Evolutionary conservation across 257 asterid genomes (phyloP).

Genomic region (Plantago major): DNA sequence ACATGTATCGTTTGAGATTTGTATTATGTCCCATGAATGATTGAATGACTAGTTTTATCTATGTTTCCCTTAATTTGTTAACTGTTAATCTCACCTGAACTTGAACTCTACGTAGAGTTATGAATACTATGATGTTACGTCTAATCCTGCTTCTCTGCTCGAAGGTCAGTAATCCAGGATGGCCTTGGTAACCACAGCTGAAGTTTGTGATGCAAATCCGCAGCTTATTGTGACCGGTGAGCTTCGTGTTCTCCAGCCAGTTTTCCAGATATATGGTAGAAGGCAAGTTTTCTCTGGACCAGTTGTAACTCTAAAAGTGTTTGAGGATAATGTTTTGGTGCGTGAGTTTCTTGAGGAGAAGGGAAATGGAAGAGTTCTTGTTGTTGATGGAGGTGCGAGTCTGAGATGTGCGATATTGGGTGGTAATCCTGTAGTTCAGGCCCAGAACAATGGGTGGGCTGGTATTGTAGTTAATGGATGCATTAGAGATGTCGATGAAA

Average conservation of each 20-base stretch:
- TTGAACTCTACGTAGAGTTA: conserved; percentile 1
- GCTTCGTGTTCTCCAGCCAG: conserved; percentile 41
- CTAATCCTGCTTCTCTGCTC: not conserved
- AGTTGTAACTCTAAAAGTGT: conserved; percentile 42
- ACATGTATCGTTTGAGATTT: not conserved
- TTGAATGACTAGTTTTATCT: conserved; percentile 5
- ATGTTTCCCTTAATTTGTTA: conserved; percentile 2
- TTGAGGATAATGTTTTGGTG: conserved; percentile 44
- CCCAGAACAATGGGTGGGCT: conserved; percentile 54
- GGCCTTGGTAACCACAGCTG: conserved; percentile 55
- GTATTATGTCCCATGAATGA: not conserved
- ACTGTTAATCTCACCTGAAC: not conserved
- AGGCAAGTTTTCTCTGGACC: conserved; percentile 44
- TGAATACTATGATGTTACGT: not conserved
- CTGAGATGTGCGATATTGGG: conserved; percentile 47
- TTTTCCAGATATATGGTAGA: conserved; percentile 41
- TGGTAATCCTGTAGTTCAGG: conserved; percentile 49
- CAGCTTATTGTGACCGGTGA: conserved; percentile 43
- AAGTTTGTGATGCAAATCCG: conserved; percentile 47
- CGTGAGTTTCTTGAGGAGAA: conserved; percentile 44
- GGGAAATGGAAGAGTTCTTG: conserved; percentile 47
- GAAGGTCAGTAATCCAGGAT: conserved; percentile 28
- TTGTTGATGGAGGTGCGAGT: conserved; percentile 52
- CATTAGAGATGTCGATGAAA: conserved; percentile 46
- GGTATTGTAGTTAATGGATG: conserved; percentile 44